Base-by-base conservation (phyloP, 345 rosid genomes). In the Firmiana major region DNA sequence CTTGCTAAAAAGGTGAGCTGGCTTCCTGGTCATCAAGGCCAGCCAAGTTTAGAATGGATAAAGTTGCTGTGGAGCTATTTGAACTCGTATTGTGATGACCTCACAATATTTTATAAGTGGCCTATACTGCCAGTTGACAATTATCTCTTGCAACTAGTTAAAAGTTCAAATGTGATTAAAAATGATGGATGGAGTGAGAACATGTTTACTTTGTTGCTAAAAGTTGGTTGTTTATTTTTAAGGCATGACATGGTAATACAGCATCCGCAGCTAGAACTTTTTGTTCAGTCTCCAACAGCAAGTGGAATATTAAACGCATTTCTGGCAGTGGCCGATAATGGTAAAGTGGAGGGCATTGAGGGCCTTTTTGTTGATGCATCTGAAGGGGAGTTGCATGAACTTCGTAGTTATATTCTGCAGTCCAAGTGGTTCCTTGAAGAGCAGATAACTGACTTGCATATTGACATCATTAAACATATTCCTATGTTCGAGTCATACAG, bases 181-280 rank as follows among this genome's bases (percentile, higher is more conserved):
- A 89, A 88, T 83, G 91, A 89, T 80, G 97, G 97, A 19, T 94
- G 97, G 98, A 94, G 95, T 78, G 98, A 94, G 83, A 94, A 94
- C 80, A 91, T 94, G 97, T 88, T 88, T 65, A 87, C 94, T 79
- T 84, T 94, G 86, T 83, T 94, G 86, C 81, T 85, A 78, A 94
- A 91, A 84, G 90, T 88, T 66, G 98, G 97, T 83, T 94, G 98
- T 79, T 79, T 74, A 46, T 94, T 94, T 87, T 87, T 94, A 85
- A 91, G 88, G 75, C 81, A 73, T 38, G 92, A 87, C 81, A 31
- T 91, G 63, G 88, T 83, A 26, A 84, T 92, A 71, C 94, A 92
- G 78, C 98, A 94, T 80, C 94, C 95, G 75, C 92, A 88, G 77
- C 84, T 94, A 80, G 92, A 88, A 66, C 86, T 81, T 36, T 94